Evolutionary conservation across 2,329 filamentous ascomycete genomes (phyloP), one percentile per base, ranked within the genome.

Genomic region (Byssochlamys sp.): DNA sequence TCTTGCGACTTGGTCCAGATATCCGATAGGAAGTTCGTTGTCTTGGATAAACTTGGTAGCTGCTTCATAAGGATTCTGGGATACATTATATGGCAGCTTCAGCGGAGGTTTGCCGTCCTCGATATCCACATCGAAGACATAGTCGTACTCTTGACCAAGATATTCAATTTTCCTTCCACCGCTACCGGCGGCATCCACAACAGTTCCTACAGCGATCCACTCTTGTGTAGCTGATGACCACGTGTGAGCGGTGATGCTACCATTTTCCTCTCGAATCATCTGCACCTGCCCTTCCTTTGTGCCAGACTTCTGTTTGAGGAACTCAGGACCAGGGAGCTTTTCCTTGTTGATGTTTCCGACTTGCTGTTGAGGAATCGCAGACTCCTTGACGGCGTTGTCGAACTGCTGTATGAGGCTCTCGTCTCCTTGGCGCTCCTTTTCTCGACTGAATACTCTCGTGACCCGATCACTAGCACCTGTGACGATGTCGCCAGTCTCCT

Each of bases 261-360:
- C 90, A 67, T 95, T 86, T 6, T 82, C 77, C 70, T 96, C 88
- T 59, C 83, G 84, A 66, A 96, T 92, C 84, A 95, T 95, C 66
- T 95, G 87, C 4, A 96, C 88, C 69, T 99, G 92, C 0, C 94
- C 94, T 62, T 99, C 94, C 73, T 96, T 96, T n/a, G 89, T 94
- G 2, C 94, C 94, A 0, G 85, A 84, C 64, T 91, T 91, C 57
- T 83, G 83, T 56, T 85, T 83, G 7, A 99, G 77, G 65, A 96
- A 96, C 19, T 95, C 90, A 12, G 90, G 89, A 0, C 91, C 90
- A 0, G 92, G 91, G 0, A 97, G 79, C 67, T 94, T 86, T 72
- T 96, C 91, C 71, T 95, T 96, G 74, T 97, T 92, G 72, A 97
- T 84, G 3, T 85, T 83, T 1, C 87, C 87, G 24, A 92, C 77